Percentiles rank a stretch among this genome's conserved stretches.
phyloP scores from a whole-genome alignment of 2,329 filamentous ascomycete species.

The Hymenoscyphus salicellus region DNA sequence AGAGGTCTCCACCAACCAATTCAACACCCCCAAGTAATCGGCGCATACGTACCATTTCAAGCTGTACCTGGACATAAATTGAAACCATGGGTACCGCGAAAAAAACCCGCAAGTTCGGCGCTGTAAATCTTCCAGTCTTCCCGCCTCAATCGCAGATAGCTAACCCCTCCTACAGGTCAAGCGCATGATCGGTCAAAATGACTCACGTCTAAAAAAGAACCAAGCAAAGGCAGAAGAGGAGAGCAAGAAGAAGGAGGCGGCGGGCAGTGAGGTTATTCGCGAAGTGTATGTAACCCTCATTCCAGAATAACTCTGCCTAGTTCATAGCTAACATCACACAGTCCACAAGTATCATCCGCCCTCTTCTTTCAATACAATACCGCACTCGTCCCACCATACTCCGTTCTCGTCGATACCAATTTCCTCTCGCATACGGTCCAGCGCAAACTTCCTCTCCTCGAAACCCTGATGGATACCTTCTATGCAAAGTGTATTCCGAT shows the following conservation, averaged over 20 bases:
- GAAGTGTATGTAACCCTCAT: slow-evolving; percentile 55
- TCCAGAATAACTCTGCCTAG: not conserved
- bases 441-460: slow-evolving; percentile 81
- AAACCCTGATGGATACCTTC: slow-evolving; percentile 89
- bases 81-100: slow-evolving; percentile 73
- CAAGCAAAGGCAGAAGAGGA: slow-evolving; percentile 61
- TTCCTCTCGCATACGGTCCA: slow-evolving; percentile 89
- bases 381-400: slow-evolving; percentile 79
- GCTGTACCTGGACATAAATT: not conserved
- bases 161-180: slow-evolving; percentile 53
- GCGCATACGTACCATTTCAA: not conserved
- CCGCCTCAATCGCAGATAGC: slow-evolving; percentile 21
- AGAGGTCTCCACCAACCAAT: not conserved
- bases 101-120: slow-evolving; percentile 87
- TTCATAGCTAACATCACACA: slow-evolving; percentile 31
- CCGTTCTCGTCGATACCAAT: slow-evolving; percentile 75
- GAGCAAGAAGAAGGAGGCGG: slow-evolving; percentile 52
- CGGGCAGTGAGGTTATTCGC: slow-evolving; percentile 59
- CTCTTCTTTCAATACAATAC: slow-evolving; percentile 91
- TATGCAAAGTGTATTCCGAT: slow-evolving; percentile 89
- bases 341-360: slow-evolving; percentile 73
- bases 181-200: slow-evolving; percentile 75
- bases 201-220: slow-evolving; percentile 80
- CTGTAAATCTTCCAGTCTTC: slow-evolving; percentile 43
- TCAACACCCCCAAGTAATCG: not conserved